These are phyloP conservation scores for Hymenoscyphus linearis DNA, from an alignment of 2,329 filamentous ascomycete genomes.

Conservation along the genomic window DNA sequence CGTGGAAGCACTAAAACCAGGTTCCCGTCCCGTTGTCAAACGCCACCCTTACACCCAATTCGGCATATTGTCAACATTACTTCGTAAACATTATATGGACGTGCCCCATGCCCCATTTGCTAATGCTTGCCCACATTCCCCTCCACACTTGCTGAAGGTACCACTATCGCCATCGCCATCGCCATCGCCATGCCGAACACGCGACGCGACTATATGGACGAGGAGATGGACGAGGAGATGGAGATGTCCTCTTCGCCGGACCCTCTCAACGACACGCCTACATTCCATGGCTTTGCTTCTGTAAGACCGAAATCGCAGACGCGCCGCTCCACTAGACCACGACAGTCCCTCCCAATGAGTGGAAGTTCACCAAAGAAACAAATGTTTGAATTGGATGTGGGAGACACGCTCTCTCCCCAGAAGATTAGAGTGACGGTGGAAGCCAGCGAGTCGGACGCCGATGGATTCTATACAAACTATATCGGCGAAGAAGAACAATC, in stretches of 20 bases:
- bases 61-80: background rate
- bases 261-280: constrained; percentile 30
- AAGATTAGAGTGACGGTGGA: constrained; percentile 33
- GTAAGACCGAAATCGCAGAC: constrained; percentile 20
- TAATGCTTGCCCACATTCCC: background rate
- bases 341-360: constrained; percentile 23
- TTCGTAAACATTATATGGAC: background rate
- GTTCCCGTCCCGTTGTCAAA: too few relatives aligned
- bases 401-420: constrained; percentile 31
- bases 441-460: constrained; percentile 27
- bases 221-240: constrained; percentile 10
- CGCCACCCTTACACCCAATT: background rate
- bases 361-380: constrained; percentile 32
- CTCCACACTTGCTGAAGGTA: background rate
- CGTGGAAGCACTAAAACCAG: too few relatives aligned
- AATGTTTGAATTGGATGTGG: constrained; percentile 33
- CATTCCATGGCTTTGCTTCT: constrained; percentile 18
- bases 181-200: background rate
- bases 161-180: too few relatives aligned
- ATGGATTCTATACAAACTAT: constrained; percentile 20
- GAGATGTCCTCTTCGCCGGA: constrained; percentile 31
- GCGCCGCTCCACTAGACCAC: constrained; percentile 19
- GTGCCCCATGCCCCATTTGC: background rate
- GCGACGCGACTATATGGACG: constrained; percentile 13
- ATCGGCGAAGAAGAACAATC: constrained; percentile 11